phyloP scores from a whole-genome alignment of 1,284 basidiomycete genomes.

The Cronartium quercuum region DNA sequence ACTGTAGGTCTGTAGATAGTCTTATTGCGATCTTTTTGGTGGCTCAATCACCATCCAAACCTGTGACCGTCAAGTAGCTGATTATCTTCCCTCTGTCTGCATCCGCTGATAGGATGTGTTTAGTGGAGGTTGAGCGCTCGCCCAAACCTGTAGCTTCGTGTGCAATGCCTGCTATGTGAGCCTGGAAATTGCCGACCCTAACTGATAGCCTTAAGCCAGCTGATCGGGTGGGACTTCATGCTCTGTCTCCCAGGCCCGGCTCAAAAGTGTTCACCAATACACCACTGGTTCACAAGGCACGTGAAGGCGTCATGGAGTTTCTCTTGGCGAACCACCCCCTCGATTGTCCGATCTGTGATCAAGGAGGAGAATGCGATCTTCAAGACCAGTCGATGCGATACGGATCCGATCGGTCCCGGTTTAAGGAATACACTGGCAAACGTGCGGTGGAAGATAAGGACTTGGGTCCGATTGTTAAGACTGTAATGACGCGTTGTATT shows the following conservation, averaged over 20 bases:
- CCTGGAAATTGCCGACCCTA: not conserved
- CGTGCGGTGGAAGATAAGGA: conserved; percentile 98
- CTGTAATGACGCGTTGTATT: conserved; percentile 98
- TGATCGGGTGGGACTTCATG: not conserved
- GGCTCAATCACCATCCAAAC: conserved; percentile 1
- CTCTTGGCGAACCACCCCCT: conserved; percentile 93
- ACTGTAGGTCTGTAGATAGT: conserved; percentile 67
- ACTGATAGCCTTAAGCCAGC: not conserved
- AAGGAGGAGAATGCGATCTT: conserved; percentile 93
- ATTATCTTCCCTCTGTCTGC: conserved; percentile 37
- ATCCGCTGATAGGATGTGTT: conserved; percentile 71
- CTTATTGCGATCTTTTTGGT: not conserved
- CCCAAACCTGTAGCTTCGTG: conserved; percentile 85
- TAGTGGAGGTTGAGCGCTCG: conserved; percentile 92
- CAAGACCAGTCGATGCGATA: conserved; percentile 99
- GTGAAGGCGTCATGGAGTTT: conserved; percentile 99
- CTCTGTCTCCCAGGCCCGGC: conserved; percentile 57
- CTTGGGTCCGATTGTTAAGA: conserved; percentile 95
- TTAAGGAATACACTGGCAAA: conserved; percentile 97
- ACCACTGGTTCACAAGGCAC: conserved; percentile 87
- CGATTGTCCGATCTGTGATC: conserved; percentile 97
- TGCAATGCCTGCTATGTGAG: conserved; percentile 87
- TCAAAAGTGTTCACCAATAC: conserved; percentile 94
- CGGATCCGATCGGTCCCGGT: conserved; percentile 90
- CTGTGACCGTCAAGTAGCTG: not conserved